Percentiles rank a stretch among this genome's conserved stretches.
These are phyloP conservation scores for Acanthamoeba polyphaga DNA, from an alignment of 208 protist genomes.

Conservation along the genomic window DNA sequence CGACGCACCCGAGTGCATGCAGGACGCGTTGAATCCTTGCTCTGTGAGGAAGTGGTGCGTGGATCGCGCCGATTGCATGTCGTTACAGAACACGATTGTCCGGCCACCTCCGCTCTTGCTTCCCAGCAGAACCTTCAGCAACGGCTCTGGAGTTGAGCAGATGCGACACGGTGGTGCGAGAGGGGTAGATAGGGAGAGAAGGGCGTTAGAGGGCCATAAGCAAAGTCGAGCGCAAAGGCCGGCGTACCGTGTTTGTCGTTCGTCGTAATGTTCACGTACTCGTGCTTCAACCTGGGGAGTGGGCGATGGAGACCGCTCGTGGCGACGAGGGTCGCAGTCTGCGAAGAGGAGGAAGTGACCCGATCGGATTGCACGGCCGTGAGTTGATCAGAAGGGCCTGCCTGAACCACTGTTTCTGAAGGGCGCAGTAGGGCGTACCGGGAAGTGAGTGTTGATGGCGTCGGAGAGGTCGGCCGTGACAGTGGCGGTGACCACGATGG, in stretches of 20 bases:
- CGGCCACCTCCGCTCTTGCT: neutral
- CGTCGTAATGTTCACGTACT: slow-evolving; percentile 8
- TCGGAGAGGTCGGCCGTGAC: slow-evolving; percentile 36
- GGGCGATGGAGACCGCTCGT: slow-evolving; percentile 38
- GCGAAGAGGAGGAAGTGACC: too few relatives aligned
- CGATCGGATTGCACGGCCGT: neutral
- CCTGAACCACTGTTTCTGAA: neutral
- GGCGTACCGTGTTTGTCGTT: slow-evolving; percentile 72
- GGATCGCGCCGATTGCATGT: slow-evolving; percentile 28
- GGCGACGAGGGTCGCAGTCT: slow-evolving; percentile 13
- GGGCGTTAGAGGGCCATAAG: neutral
- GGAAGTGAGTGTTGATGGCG: slow-evolving; percentile 39
- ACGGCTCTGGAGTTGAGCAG: neutral
- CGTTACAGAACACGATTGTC: slow-evolving; percentile 70
- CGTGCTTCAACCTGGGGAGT: slow-evolving; percentile 48
- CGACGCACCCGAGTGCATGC: slow-evolving; percentile 33
- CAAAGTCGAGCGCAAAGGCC: neutral
- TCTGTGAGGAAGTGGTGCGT: slow-evolving; percentile 72
- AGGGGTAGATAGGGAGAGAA: neutral
- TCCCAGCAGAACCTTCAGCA: slow-evolving; percentile 55
- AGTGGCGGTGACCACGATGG: slow-evolving; percentile 64
- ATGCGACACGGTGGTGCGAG: too few relatives aligned
- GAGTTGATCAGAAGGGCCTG: neutral
- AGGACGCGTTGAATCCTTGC: slow-evolving; percentile 57
- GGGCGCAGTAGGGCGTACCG: neutral